Conservation (phyloP, 331 rosid species). For the Erythrophleum ivorense region DNA sequence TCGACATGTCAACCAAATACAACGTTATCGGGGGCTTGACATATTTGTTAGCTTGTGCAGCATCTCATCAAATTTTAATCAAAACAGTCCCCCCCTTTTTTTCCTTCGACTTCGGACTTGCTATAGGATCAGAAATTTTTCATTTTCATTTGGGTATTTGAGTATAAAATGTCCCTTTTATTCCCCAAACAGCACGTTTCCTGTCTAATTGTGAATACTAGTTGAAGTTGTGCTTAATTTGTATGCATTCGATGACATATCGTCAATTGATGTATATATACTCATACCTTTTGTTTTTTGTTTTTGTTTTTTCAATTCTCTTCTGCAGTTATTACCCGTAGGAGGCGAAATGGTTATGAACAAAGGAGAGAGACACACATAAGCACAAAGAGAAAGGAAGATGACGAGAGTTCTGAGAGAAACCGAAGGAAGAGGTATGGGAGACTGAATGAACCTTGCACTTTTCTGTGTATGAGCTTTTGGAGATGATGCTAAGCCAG, state of each 20-base stretch:
- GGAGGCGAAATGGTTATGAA: conserved; percentile 21
- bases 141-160: not conserved
- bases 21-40: no score
- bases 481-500: conserved; percentile 36
- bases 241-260: no score
- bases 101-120: no score
- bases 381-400: conserved; percentile 27
- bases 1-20: not conserved
- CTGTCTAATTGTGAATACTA: no score
- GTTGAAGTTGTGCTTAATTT: no score
- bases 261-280: not conserved
- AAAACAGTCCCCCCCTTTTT: no score
- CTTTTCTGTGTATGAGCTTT: conserved; percentile 36
- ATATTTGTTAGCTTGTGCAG: not conserved
- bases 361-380: not conserved
- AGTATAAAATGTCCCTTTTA: conserved; percentile 8
- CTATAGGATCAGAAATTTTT: no score
- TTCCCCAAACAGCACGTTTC: not conserved
- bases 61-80: not conserved
- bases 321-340: conserved; percentile 32
- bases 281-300: not conserved
- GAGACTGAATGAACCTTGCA: conserved; percentile 18
- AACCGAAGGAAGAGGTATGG: not conserved
- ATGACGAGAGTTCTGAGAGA: not conserved
- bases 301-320: not conserved